Conservation (phyloP, 208 protist genomes). For the Leishmania tarentolae region DNA sequence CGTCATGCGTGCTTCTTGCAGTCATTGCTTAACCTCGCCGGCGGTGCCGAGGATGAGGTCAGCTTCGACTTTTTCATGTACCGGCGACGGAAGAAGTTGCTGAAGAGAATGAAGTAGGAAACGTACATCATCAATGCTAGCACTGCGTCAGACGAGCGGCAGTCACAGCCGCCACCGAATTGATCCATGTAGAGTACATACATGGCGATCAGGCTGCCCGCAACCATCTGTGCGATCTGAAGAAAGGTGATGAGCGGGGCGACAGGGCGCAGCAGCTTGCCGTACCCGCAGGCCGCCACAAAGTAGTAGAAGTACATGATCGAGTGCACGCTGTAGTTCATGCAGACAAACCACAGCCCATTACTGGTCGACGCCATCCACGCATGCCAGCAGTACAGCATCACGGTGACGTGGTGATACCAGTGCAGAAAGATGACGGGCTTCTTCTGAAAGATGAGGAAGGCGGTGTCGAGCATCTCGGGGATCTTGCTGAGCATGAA, state of each 20-base stretch:
- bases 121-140: slow-evolving; percentile 84
- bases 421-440: slow-evolving; percentile 83
- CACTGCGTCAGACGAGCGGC: slow-evolving; percentile 35
- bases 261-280: slow-evolving; percentile 49
- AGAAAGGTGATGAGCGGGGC: slow-evolving; percentile 76
- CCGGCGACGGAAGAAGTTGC: slow-evolving; percentile 63
- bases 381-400: slow-evolving; percentile 89
- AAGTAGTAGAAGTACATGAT: slow-evolving; percentile 96
- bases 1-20: neutral
- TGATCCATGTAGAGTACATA: slow-evolving; percentile 42
- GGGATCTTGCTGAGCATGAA: slow-evolving; percentile 79
- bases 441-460: slow-evolving; percentile 79
- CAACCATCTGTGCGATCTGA: slow-evolving; percentile 90
- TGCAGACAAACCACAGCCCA: slow-evolving; percentile 78
- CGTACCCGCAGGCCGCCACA: slow-evolving; percentile 42
- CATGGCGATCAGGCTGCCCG: slow-evolving; percentile 66
- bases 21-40: neutral
- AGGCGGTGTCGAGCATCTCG: slow-evolving; percentile 78
- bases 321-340: slow-evolving; percentile 93
- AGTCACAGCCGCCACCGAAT: slow-evolving; percentile 51
- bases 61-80: slow-evolving; percentile 44
- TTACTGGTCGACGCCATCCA: slow-evolving; percentile 31
- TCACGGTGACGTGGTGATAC: slow-evolving; percentile 91
- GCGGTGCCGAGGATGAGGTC: slow-evolving; percentile 1
- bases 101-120: slow-evolving; percentile 88